These are phyloP conservation scores for Herpotrichia juniperi DNA, from an alignment of 2,329 filamentous ascomycete genomes.

Conservation along the genomic window DNA sequence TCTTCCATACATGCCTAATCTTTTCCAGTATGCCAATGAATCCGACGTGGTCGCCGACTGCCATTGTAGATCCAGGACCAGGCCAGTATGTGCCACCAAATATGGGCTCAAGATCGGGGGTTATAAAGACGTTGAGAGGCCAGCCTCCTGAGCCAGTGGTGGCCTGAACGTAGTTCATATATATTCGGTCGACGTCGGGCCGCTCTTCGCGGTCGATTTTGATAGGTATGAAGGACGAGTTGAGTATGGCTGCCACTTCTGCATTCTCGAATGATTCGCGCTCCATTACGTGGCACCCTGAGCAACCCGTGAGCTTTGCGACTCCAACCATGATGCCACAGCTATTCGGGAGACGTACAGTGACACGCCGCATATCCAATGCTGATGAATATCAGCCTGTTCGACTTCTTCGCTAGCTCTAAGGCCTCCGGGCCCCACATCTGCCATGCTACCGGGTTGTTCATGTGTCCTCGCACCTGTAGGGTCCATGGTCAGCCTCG, in stretches of 20 bases:
- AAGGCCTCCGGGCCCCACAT: constrained; percentile 80
- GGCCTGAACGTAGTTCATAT: constrained; percentile 98
- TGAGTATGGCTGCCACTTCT: constrained; percentile 81
- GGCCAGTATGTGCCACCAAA: constrained; percentile 98
- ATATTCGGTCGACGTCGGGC: constrained; percentile 91
- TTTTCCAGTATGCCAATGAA: constrained; percentile 86
- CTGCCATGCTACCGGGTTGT: constrained; percentile 92
- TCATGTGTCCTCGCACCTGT: constrained; percentile 73
- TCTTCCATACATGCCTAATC: constrained; percentile 75
- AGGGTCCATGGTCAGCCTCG: constrained; percentile 12
- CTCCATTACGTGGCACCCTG: constrained; percentile 80
- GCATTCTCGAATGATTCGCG: constrained; percentile 87
- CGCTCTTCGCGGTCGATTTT: constrained; percentile 93
- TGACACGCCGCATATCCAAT: constrained; percentile 96
- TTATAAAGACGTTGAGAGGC: constrained; percentile 97
- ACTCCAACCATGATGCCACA: neutral
- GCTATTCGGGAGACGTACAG: constrained; percentile 63
- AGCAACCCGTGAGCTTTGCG: neutral
- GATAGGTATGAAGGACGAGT: constrained; percentile 86
- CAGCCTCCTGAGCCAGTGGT: constrained; percentile 89
- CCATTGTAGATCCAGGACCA: constrained; percentile 68
- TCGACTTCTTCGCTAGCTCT: constrained; percentile 76
- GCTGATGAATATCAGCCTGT: constrained; percentile 90
- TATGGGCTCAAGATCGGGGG: constrained; percentile 88
- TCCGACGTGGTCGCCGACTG: constrained; percentile 65